Conservation (phyloP, 202 grass and related monocot genomes). For the Setaria italica region DNA sequence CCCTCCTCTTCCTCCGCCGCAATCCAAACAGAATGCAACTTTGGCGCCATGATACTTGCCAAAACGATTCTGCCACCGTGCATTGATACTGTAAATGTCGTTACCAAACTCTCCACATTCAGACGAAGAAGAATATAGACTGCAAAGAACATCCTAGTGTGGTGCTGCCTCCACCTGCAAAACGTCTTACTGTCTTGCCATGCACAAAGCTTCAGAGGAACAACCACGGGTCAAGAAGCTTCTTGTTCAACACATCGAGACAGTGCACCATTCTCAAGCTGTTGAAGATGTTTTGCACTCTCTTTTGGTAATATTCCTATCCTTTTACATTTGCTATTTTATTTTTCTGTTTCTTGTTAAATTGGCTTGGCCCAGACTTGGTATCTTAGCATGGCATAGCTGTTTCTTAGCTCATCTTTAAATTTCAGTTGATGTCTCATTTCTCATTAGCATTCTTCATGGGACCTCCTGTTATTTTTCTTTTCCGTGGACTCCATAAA, state of each 20-base stretch:
- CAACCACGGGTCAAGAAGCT: conserved; percentile 69
- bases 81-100: background rate
- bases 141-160: background rate
- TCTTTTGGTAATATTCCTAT: conserved; percentile 61
- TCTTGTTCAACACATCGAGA: conserved; percentile 79
- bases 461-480: too few species aligned
- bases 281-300: conserved; percentile 72
- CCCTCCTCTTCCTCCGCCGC: conserved; percentile 11
- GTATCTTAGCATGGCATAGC: background rate
- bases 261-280: conserved; percentile 56
- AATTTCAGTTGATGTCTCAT: background rate
- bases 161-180: background rate
- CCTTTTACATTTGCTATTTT: background rate
- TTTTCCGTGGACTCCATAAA: background rate
- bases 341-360: background rate
- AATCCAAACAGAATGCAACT: background rate
- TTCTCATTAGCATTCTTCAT: background rate
- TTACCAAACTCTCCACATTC: background rate
- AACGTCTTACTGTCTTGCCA: conserved; percentile 6
- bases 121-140: background rate
- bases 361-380: background rate
- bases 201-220: conserved; percentile 56
- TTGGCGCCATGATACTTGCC: background rate
- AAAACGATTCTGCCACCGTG: background rate
- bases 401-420: background rate